Conservation (phyloP, 768 basidiomycete species). For the Russula virescens region DNA sequence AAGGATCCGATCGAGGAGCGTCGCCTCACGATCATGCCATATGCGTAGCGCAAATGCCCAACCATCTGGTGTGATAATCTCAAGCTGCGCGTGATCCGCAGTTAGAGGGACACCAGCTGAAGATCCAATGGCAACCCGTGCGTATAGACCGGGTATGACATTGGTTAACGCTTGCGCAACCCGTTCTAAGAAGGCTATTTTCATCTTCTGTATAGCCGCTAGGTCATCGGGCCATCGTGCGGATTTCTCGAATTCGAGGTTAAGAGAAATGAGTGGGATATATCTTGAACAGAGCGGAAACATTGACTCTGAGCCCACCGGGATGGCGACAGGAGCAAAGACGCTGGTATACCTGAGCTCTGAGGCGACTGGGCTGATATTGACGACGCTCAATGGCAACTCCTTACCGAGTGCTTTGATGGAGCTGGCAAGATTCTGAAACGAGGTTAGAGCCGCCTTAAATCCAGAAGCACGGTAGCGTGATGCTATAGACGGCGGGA, state of each 20-base stretch:
- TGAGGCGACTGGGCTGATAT: conserved; percentile 67
- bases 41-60: conserved; percentile 84
- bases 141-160: conserved; percentile 44
- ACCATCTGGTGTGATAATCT: conserved; percentile 73
- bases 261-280: conserved; percentile 61
- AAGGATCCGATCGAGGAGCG: conserved; percentile 66
- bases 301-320: conserved; percentile 43
- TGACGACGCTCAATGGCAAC: conserved; percentile 72
- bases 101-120: conserved; percentile 46
- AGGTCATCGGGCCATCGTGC: conserved; percentile 95
- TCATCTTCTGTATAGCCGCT: conserved; percentile 86
- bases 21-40: conserved; percentile 82
- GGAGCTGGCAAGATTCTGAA: conserved; percentile 67
- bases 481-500: conserved; percentile 50
- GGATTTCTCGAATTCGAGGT: conserved; percentile 90
- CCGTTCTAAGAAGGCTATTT: conserved; percentile 85
- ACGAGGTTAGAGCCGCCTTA: conserved; percentile 71
- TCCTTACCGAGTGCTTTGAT: conserved; percentile 69
- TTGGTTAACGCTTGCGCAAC: conserved; percentile 62
- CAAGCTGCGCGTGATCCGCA: conserved; percentile 64
- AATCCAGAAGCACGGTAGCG: conserved; percentile 45
- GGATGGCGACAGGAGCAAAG: conserved; percentile 73
- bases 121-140: conserved; percentile 53
- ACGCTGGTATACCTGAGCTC: conserved; percentile 77
- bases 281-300: conserved; percentile 60